phyloP scores from a whole-genome alignment of 2,329 filamentous ascomycete genomes.

The Aspergillus intermedius region DNA sequence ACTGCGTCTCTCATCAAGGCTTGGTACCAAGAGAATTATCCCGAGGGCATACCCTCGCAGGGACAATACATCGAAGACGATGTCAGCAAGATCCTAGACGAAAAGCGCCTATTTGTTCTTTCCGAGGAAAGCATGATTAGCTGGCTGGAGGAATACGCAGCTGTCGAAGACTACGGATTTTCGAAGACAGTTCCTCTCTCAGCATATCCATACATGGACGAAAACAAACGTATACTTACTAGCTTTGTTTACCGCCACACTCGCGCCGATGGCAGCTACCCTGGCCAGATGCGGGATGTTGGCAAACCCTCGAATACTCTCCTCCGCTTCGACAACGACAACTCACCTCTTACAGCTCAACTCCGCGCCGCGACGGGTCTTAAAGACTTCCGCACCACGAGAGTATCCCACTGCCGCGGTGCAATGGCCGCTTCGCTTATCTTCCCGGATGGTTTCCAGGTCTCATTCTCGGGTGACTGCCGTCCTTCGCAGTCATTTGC shows the following conservation, averaged over 20 bases:
- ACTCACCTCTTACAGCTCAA: slow-evolving; percentile 27
- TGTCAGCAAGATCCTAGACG: slow-evolving; percentile 31
- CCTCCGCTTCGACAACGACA: slow-evolving; percentile 21
- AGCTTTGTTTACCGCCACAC: slow-evolving; percentile 25
- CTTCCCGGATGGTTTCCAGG: slow-evolving; percentile 72
- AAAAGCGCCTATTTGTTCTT: slow-evolving; percentile 55
- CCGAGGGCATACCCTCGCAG: slow-evolving; percentile 22
- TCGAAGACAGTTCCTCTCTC: slow-evolving; percentile 48
- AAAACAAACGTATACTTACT: slow-evolving; percentile 7
- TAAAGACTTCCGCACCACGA: slow-evolving; percentile 57
- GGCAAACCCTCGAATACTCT: slow-evolving; percentile 12
- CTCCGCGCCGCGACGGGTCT: slow-evolving; percentile 55
- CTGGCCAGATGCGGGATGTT: slow-evolving; percentile 7
- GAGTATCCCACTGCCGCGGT: slow-evolving; percentile 71
- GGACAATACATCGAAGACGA: slow-evolving; percentile 33
- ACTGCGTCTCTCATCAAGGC: slow-evolving; percentile 72
- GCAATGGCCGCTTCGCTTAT: slow-evolving; percentile 71
- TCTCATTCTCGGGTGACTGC: slow-evolving; percentile 93
- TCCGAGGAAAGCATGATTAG: slow-evolving; percentile 65
- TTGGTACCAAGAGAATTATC: slow-evolving; percentile 61
- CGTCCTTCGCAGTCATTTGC: slow-evolving; percentile 68
- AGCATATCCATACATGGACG: slow-evolving; percentile 24
- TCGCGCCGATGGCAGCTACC: slow-evolving; percentile 20
- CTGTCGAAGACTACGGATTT: slow-evolving; percentile 70
- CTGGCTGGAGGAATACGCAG: slow-evolving; percentile 73